Percentiles rank a stretch among this genome's conserved stretches.
Conservation (phyloP, 495 filamentous ascomycete species). For the Diplogelasinospora grovesii region DNA sequence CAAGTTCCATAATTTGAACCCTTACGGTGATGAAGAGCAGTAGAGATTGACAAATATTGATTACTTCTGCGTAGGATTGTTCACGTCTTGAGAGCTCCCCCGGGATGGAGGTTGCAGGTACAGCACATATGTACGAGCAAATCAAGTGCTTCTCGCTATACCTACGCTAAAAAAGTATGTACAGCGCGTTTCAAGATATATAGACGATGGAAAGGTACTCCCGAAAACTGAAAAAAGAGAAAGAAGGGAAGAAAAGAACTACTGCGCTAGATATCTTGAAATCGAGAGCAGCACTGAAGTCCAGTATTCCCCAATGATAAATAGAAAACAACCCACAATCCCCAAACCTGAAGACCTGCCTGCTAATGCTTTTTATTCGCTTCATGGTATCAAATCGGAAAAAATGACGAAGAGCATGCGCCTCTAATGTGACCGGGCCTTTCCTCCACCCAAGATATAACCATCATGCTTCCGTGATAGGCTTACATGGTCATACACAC, state of each 20-base stretch:
- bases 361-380: constrained; percentile 8
- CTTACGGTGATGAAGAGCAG: too few relatives aligned
- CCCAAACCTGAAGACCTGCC: neutral
- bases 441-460: neutral
- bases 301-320: constrained; percentile 2
- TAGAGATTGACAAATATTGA: too few relatives aligned
- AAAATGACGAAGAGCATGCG: neutral
- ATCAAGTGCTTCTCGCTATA: neutral
- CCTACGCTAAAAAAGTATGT: neutral
- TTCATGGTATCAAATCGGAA: constrained; percentile 13
- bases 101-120: too few relatives aligned
- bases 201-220: neutral
- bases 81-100: too few relatives aligned
- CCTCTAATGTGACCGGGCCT: neutral
- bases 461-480: neutral
- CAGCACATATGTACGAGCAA: too few relatives aligned
- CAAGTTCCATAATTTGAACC: too few relatives aligned
- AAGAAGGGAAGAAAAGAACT: constrained; percentile 2
- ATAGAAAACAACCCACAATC: neutral
- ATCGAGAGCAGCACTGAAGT: constrained; percentile 1
- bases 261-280: neutral
- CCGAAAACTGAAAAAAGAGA: constrained; percentile 5
- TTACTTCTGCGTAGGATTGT: too few relatives aligned
- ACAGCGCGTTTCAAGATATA: neutral
- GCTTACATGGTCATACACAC: neutral